phyloP scores from a whole-genome alignment of 306 rosid species.

The Castanopsis chinensis region DNA sequence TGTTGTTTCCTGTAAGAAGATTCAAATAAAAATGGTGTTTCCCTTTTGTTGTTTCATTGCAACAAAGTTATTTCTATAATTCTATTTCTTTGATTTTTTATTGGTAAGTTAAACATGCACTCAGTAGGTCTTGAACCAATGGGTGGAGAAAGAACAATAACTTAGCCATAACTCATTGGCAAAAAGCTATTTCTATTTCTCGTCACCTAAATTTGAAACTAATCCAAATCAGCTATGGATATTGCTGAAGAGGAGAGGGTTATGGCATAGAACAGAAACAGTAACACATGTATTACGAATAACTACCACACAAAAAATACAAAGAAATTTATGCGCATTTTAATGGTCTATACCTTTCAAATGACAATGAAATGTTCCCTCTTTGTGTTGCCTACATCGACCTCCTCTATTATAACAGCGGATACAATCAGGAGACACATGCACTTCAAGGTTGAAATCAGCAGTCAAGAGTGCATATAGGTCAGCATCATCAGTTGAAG shows the following conservation, averaged over 20 bases:
- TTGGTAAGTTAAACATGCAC: background rate
- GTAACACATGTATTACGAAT: background rate
- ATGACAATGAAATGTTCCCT: conserved; percentile 12
- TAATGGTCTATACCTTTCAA: conserved; percentile 12
- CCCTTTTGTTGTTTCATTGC: background rate
- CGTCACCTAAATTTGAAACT: too few relatives aligned
- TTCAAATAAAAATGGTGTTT: too few relatives aligned
- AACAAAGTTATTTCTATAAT: background rate
- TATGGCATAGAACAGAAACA: background rate
- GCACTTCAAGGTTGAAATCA: background rate
- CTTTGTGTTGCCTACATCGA: conserved; percentile 1
- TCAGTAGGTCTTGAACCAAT: too few relatives aligned
- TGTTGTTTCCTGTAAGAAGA: too few relatives aligned
- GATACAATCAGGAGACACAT: conserved; percentile 14
- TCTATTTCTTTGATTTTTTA: too few relatives aligned
- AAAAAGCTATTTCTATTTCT: background rate
- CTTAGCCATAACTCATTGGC: background rate
- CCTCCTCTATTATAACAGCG: conserved; percentile 15
- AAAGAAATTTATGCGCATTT: background rate
- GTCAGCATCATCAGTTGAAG: background rate
- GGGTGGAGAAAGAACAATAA: too few relatives aligned
- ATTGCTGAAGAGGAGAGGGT: too few relatives aligned
- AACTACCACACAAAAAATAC: background rate
- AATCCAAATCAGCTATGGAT: too few relatives aligned
- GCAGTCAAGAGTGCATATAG: conserved; percentile 26